Evolutionary conservation across 2,329 filamentous ascomycete species (phyloP).

Genomic region (Pseudogymnoascus sp.): DNA sequence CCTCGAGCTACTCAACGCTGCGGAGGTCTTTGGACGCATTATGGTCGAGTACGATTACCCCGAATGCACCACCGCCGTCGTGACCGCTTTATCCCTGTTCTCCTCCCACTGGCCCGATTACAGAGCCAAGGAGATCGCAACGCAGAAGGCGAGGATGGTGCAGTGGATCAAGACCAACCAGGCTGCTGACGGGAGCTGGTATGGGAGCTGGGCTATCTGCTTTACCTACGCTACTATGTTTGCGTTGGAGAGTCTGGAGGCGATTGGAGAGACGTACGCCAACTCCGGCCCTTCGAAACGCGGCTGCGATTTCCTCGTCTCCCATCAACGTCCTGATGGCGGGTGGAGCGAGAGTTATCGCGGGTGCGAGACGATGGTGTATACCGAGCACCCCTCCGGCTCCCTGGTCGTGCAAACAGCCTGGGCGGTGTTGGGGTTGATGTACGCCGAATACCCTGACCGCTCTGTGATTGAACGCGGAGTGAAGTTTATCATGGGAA

Average conservation of each 20-base stretch:
- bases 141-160: conserved; percentile 66
- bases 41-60: conserved; percentile 99
- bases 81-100: conserved; percentile 81
- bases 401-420: conserved; percentile 93
- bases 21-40: conserved; percentile 92
- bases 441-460: conserved; percentile 78
- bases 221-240: conserved; percentile 98
- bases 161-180: conserved; percentile 78
- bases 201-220: conserved; percentile 95
- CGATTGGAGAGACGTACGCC: conserved; percentile 72
- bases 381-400: conserved; percentile 63
- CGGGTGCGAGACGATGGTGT: conserved; percentile 70
- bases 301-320: conserved; percentile 79
- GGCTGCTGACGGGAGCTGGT: conserved; percentile 82
- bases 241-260: conserved; percentile 76
- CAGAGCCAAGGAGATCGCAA: conserved; percentile 64
- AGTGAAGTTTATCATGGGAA: conserved; percentile 71
- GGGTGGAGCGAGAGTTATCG: conserved; percentile 96
- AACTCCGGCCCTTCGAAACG: conserved; percentile 64
- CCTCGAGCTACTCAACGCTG: conserved; percentile 84
- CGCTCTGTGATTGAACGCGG: conserved; percentile 64
- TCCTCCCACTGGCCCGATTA: conserved; percentile 75
- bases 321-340: conserved; percentile 78
- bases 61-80: conserved; percentile 91
- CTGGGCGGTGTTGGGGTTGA: conserved; percentile 76